Evolutionary conservation across 495 filamentous ascomycete genomes (phyloP).

Genomic region (Schizothecium vesticola): DNA sequence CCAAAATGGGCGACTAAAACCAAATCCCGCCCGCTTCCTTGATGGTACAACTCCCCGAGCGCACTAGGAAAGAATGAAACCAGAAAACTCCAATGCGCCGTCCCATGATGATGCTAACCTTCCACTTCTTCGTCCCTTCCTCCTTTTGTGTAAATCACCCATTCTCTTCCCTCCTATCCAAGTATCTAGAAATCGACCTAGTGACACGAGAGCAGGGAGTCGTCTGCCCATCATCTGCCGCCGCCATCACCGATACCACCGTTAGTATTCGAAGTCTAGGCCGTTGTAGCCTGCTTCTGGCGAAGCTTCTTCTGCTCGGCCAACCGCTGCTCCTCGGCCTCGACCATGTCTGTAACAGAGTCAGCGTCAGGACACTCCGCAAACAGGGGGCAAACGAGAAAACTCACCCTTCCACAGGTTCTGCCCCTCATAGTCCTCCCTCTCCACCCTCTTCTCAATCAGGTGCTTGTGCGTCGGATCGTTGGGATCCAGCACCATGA

Average conservation of each 20-base stretch:
- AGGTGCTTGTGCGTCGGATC: slow-evolving; percentile 66
- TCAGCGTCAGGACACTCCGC: not conserved
- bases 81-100: not conserved
- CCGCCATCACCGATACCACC: not conserved
- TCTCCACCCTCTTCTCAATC: slow-evolving; percentile 65
- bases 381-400: not conserved
- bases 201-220: not conserved
- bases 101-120: not conserved
- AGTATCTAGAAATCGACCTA: not conserved
- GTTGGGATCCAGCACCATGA: slow-evolving; percentile 65
- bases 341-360: slow-evolving; percentile 61
- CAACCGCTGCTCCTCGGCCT: slow-evolving; percentile 64
- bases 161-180: not conserved
- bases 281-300: slow-evolving; percentile 13
- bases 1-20: not conserved
- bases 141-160: not conserved
- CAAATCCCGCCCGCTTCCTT: not conserved
- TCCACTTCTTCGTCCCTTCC: not conserved
- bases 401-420: slow-evolving; percentile 79
- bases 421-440: slow-evolving; percentile 69
- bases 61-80: not conserved
- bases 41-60: not conserved
- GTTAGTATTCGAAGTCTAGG: not conserved
- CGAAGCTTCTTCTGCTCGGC: slow-evolving; percentile 50
- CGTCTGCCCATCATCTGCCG: not conserved